Evolutionary conservation across 768 basidiomycete species (phyloP), one percentile per base, ranked within the genome.

Genomic region (Psilocybe sp.): DNA sequence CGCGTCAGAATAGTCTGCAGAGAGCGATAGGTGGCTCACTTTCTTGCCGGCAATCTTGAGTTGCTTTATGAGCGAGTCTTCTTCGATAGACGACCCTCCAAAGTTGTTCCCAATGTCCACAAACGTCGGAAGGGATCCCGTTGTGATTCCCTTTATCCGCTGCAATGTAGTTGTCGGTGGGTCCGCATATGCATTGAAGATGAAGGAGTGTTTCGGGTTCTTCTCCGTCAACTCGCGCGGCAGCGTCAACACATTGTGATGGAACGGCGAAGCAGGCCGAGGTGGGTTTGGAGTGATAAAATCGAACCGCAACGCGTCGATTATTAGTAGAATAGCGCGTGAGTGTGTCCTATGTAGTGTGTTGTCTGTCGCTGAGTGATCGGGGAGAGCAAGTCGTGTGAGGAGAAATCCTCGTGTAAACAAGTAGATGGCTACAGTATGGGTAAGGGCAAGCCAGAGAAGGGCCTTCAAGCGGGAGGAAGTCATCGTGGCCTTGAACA

Each of bases 141-240:
- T 98, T 0, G 93, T 97, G 37, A 99, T 71, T 0, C 86, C 97
- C 60, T 99, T 99, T 57, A 99, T 85, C 2, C 97, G 81, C 64
- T 98, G 97, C 35, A 98, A 77, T 0, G 96, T 98, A 0, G 92
- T 83, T 0, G 97, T 99, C 0, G 97, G 97, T 0, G 97, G 96
- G 61, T 99, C 96, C 3, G 93, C 83, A 67, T 90, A 85, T 2
- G 92, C 78, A 61, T 98, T 89, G 67, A 92, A 93, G 39, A 98
- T 73, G 65, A 96, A 83, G 0, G 94, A 95, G 46, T 85, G 79
- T 35, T 72, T 64, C 0, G 97, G 95, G 13, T 78, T 67, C 1
- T 69, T 60, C 0, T 72, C 69, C 0, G 89, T 85, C 32, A 98
- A 76, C 60, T 89, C 79, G 3, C 74, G 71, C 0, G 96, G 96